Evolutionary conservation across 441 rosid species (phyloP).

Genomic region (Eugenia klotzschiana): DNA sequence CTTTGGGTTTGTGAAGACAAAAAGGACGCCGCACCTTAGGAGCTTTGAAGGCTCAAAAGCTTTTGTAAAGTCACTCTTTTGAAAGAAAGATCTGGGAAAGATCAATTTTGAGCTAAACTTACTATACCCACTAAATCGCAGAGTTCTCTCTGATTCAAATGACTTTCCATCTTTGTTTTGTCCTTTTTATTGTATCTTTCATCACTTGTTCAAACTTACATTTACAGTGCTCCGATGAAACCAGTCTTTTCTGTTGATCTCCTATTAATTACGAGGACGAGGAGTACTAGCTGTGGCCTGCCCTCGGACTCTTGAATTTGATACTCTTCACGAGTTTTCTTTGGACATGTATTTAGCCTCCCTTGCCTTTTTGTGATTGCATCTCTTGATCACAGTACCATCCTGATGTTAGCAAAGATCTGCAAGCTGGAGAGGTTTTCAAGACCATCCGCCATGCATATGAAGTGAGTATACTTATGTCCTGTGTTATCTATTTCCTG

Average conservation of each 20-base stretch:
- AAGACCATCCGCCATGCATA: constrained; percentile 60
- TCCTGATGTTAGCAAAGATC: constrained; percentile 80
- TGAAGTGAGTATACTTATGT: constrained; percentile 33
- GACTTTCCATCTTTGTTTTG: not conserved
- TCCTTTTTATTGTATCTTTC: not conserved
- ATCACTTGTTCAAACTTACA: not conserved
- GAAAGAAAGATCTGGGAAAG: not conserved
- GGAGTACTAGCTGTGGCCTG: not conserved
- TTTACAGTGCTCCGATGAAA: not conserved
- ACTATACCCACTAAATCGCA: not conserved
- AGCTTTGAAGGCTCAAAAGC: not conserved
- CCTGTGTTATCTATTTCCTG: not conserved
- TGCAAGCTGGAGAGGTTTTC: constrained; percentile 52
- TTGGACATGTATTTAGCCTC: not conserved
- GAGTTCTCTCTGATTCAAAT: not conserved
- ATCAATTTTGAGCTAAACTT: not conserved
- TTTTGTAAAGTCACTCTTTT: not conserved
- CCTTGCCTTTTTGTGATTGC: not conserved
- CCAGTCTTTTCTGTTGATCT: not conserved
- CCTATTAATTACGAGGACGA: not conserved
- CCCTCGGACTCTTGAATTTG: not conserved
- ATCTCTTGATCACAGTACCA: constrained; percentile 40
- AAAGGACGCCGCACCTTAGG: not conserved
- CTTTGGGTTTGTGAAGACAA: not conserved
- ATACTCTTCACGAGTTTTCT: not conserved